Percentiles rank a stretch among this genome's conserved stretches.
These are phyloP conservation scores for Arctium lappa DNA, from an alignment of 129 eudicot species.

Conservation along the genomic window DNA sequence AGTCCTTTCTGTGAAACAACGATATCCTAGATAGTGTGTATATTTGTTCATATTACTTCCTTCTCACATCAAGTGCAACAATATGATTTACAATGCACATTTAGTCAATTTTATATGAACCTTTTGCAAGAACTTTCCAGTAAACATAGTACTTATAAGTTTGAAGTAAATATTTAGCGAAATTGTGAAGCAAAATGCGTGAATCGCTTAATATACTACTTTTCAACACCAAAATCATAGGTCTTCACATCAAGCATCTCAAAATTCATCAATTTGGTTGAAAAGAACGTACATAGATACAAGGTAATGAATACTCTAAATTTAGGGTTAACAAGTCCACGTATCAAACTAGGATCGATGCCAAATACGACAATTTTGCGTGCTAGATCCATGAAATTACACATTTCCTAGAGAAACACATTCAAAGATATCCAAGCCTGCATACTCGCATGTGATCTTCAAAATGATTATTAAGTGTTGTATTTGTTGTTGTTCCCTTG, in stretches of 20 bases:
- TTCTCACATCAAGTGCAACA: background rate
- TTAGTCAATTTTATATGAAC: background rate
- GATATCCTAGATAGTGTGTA: background rate
- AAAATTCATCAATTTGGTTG: conserved; percentile 6
- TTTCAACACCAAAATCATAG: background rate
- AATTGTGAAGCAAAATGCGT: background rate
- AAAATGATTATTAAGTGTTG: background rate
- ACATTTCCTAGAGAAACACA: background rate
- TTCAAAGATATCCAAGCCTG: background rate
- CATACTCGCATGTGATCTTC: background rate
- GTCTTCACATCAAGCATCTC: background rate
- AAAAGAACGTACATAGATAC: background rate
- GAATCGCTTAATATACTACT: background rate
- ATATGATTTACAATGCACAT: background rate
- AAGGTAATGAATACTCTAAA: background rate
- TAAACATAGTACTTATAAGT: background rate
- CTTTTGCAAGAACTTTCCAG: background rate
- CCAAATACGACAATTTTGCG: background rate
- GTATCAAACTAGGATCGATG: background rate
- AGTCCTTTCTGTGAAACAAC: background rate
- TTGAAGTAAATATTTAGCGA: background rate
- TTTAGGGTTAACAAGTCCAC: conserved; percentile 7
- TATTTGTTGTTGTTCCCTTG: background rate
- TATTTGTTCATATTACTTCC: too few species aligned
- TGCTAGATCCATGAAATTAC: background rate